Base-by-base conservation (phyloP, 2,329 filamentous ascomycete species). In the Tolypocladium tundrense region DNA sequence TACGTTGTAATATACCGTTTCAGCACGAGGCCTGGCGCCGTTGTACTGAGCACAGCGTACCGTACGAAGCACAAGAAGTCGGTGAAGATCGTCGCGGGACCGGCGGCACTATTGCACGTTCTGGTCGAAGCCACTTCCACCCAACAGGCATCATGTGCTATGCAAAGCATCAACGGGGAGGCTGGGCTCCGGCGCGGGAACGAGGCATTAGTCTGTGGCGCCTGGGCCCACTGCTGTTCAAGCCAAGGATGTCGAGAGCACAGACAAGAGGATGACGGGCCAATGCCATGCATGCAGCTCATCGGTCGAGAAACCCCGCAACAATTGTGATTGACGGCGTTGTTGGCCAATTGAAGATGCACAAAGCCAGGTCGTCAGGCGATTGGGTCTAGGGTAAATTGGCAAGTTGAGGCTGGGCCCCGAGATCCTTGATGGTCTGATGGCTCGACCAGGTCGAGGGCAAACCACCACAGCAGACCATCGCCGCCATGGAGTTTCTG, bases 331-430 rank as follows among this genome's bases (percentile, higher is more conserved):
- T 69, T 68, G 66, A 68, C 61, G 60, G 64, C 58, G 45, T 53
- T 57, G 51, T 54, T 60, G 61, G 60, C 68, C 68, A 70, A 70
- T 70, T 55, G 61, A 57, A 41, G 56, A 55, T 59, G 55, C 56
- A 27, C 62, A 55, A 55, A 57, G 60, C 57, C 53, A 53, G 55
- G 58, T 61, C 57, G 57, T 54, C 57, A 53, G 54, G 51, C 59
- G 58, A 69, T 70, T 69, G 68, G 68, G 57, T 61, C 57, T 51
- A 60, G 57, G 57, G 53, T 59, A 65, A 62, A 65, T 68, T 69
- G 61, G 33, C 45, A 42, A n/a, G 5, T 27, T 35, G 35, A 52
- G 55, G 48, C 45, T 42, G 45, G 33, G 9, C 21, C 19, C n/a
- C 7, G 19, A 37, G 16, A 24, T 35, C 37, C 55, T 21, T 55